Conservation (phyloP, 352 stramenopile species). For the Phytophthora vignae region DNA sequence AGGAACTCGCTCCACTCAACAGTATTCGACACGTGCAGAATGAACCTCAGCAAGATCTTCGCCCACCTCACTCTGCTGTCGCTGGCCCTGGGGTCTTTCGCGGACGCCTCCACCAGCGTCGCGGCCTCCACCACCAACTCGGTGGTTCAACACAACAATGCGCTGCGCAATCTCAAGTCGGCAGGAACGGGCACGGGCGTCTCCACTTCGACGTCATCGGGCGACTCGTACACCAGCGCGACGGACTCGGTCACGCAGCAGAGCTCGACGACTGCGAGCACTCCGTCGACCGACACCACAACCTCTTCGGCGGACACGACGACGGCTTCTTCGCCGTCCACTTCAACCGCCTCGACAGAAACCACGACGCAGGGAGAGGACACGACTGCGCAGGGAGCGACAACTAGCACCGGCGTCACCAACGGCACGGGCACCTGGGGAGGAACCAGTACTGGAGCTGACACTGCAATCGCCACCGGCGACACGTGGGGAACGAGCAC, state of each 20-base stretch:
- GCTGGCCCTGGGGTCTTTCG: conserved; percentile 13
- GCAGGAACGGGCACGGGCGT: conserved; percentile 26
- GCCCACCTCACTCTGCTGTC: conserved; percentile 32
- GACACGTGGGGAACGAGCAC: conserved; percentile 4
- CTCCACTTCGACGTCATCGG: conserved; percentile 24
- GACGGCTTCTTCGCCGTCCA: conserved; percentile 22
- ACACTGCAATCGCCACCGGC: conserved; percentile 8
- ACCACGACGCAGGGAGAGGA: conserved; percentile 16
- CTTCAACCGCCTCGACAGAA: conserved; percentile 18
- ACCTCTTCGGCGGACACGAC: conserved; percentile 20
- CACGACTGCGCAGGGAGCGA: conserved; percentile 2
- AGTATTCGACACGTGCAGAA: conserved; percentile 22
- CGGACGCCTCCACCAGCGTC: conserved; percentile 2
- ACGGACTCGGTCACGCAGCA: conserved; percentile 22
- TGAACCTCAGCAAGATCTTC: conserved; percentile 45
- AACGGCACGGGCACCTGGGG: conserved; percentile 1
- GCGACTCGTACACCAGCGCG: conserved; percentile 23
- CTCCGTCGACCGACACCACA: conserved; percentile 21
- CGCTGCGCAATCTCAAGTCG: conserved; percentile 28
- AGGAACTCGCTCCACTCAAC: conserved; percentile 11
- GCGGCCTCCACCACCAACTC: conserved; percentile 13
- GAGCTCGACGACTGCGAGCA: conserved; percentile 18
- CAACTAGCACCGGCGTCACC: conserved; percentile 6
- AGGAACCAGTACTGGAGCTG: conserved; percentile 19
- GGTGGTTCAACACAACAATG: conserved; percentile 12